phyloP scores from a whole-genome alignment of 345 rosid species.

The Brassica rapa region DNA sequence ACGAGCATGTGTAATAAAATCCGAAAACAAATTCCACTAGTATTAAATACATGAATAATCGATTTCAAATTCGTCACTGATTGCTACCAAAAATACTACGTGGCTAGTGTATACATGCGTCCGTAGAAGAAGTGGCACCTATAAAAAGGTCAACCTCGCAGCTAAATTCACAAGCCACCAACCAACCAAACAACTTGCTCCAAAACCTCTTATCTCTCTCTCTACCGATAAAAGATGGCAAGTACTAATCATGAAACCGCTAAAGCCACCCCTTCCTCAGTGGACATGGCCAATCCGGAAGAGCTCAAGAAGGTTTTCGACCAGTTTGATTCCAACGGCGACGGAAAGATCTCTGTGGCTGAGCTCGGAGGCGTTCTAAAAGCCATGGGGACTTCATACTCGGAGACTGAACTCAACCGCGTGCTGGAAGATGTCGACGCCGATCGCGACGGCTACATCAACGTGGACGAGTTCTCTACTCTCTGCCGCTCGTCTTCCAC shows the following conservation, averaged over 20 bases:
- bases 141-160: constrained; percentile 18
- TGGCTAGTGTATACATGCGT: background rate
- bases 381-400: constrained; percentile 58
- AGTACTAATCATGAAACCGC: constrained; percentile 25
- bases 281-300: constrained; percentile 32
- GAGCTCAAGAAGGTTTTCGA: constrained; percentile 68
- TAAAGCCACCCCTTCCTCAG: constrained; percentile 13
- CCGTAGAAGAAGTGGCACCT: background rate
- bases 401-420: constrained; percentile 50
- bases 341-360: constrained; percentile 75
- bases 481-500: constrained; percentile 59
- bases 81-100: background rate
- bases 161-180: background rate
- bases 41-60: background rate
- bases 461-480: constrained; percentile 59
- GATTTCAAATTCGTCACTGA: background rate
- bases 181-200: background rate
- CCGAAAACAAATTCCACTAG: background rate
- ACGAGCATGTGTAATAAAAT: background rate
- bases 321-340: constrained; percentile 80
- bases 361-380: constrained; percentile 73
- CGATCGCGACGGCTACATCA: constrained; percentile 76
- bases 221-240: constrained; percentile 23
- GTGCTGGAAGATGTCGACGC: constrained; percentile 73
- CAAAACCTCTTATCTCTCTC: background rate